Percentiles rank a stretch among this genome's conserved stretches.
phyloP scores from a whole-genome alignment of 257 asterid species.

The Lithospermum erythrorhizon region DNA sequence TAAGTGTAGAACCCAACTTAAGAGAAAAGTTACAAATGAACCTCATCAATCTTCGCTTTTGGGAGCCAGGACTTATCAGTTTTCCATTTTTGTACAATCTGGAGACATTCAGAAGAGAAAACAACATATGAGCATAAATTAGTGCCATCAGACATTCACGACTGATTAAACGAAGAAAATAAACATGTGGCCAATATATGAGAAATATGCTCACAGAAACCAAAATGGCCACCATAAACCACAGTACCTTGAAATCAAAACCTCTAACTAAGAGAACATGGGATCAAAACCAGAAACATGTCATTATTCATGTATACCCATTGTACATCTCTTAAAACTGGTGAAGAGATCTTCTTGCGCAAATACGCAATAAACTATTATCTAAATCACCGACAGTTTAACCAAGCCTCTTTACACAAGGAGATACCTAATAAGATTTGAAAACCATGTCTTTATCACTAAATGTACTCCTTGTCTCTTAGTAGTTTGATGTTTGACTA shows the following conservation, averaged over 20 bases:
- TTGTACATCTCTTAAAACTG: background rate
- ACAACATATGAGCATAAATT: conserved; percentile 13
- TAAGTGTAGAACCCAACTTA: conserved; percentile 2
- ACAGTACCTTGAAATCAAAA: background rate
- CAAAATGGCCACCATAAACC: background rate
- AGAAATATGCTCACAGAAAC: background rate
- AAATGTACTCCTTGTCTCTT: no score
- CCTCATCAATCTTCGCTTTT: conserved; percentile 78
- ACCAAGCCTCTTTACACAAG: no score
- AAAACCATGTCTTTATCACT: no score
- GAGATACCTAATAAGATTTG: no score
- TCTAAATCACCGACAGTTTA: background rate
- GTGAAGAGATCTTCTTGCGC: background rate
- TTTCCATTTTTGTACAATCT: conserved; percentile 82
- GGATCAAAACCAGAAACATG: background rate
- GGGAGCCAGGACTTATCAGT: conserved; percentile 85
- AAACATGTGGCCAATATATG: background rate
- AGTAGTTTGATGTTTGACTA: no score
- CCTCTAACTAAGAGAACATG: background rate
- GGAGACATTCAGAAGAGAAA: conserved; percentile 7
- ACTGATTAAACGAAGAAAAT: no score
- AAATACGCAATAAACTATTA: background rate
- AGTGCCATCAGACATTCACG: background rate
- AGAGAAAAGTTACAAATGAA: conserved; percentile 13
- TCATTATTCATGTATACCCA: background rate